Percentiles rank a stretch among this genome's conserved stretches.
These are phyloP conservation scores for Pichia thaimueangensis DNA, from an alignment of 805 yeast genomes.

Conservation along the genomic window DNA sequence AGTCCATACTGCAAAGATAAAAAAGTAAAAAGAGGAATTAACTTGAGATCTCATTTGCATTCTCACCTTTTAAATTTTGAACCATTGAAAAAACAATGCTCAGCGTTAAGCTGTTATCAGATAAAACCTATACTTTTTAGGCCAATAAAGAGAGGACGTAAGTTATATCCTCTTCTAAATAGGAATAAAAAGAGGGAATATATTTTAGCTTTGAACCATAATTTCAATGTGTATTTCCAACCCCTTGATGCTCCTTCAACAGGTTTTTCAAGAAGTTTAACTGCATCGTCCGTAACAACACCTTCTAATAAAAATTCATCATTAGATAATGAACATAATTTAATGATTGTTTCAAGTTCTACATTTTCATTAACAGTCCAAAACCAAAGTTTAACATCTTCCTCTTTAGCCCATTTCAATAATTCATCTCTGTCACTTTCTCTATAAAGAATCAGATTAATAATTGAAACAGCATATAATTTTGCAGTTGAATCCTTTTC, in stretches of 20 bases:
- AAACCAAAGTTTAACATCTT: slow-evolving; percentile 28
- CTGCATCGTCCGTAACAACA: slow-evolving; percentile 21
- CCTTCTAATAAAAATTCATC: slow-evolving; percentile 17
- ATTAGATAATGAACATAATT: slow-evolving; percentile 8
- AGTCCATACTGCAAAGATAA: too few relatives aligned
- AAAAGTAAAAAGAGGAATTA: too few relatives aligned
- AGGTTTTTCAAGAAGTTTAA: slow-evolving; percentile 5
- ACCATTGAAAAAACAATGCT: too few relatives aligned
- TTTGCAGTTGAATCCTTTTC: slow-evolving; percentile 14
- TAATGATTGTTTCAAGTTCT: slow-evolving; percentile 18
- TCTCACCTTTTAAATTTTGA: too few relatives aligned
- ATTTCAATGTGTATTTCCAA: slow-evolving; percentile 10
- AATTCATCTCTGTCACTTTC: slow-evolving; percentile 16
- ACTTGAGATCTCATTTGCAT: too few relatives aligned
- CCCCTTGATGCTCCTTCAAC: neutral
- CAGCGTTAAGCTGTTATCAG: too few relatives aligned
- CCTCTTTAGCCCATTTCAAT: slow-evolving; percentile 13
- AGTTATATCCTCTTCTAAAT: slow-evolving; percentile 18
- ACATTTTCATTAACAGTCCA: slow-evolving; percentile 31
- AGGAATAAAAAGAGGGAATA: slow-evolving; percentile 18
- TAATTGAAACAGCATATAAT: slow-evolving; percentile 21
- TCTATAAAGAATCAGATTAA: slow-evolving; percentile 20
- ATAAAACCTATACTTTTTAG: slow-evolving; percentile 21
- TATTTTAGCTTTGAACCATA: slow-evolving; percentile 14
- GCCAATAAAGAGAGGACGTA: slow-evolving; percentile 13